Evolutionary conservation across 192 early-diverging fungal genomes (phyloP).

Genomic region (Endogone sp.): DNA sequence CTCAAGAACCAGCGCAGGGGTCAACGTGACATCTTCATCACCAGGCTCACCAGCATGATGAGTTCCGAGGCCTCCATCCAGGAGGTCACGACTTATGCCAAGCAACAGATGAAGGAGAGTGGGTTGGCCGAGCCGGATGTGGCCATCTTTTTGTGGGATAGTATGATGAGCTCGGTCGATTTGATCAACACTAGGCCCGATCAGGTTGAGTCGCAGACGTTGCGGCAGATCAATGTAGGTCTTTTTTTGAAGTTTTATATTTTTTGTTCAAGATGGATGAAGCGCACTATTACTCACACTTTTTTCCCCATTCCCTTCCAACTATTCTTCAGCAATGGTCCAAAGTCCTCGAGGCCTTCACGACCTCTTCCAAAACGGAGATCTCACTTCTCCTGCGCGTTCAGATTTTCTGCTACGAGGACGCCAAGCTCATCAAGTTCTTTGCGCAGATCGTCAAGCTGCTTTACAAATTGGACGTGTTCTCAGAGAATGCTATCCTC

Average conservation of each 20-base stretch:
- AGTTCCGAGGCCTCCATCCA: conserved; percentile 40
- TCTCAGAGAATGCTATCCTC: conserved; percentile 88
- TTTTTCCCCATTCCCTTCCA: background rate
- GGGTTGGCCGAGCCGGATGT: conserved; percentile 76
- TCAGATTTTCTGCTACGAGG: conserved; percentile 84
- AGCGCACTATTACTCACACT: conserved; percentile 16
- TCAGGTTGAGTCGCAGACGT: conserved; percentile 74
- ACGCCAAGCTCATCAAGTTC: conserved; percentile 83
- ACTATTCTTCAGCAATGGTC: conserved; percentile 57
- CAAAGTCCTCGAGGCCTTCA: conserved; percentile 70
- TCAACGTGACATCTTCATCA: conserved; percentile 62
- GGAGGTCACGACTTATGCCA: conserved; percentile 61
- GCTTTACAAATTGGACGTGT: conserved; percentile 87
- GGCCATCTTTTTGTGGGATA: conserved; percentile 77
- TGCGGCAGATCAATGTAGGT: conserved; percentile 52
- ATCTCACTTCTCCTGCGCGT: conserved; percentile 81
- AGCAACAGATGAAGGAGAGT: conserved; percentile 60
- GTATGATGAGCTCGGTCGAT: conserved; percentile 74
- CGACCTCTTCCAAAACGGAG: conserved; percentile 79
- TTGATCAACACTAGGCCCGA: conserved; percentile 73
- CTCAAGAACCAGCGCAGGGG: conserved; percentile 65
- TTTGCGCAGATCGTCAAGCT: conserved; percentile 78
- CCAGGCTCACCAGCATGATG: conserved; percentile 56
- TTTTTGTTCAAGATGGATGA: conserved; percentile 17
- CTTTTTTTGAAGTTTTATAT: background rate